A percentile compares a stretch with the other conserved stretches of the same genome.
Evolutionary conservation across 805 yeast species (phyloP).

Genomic region (Myxozyma melibiosi): DNA sequence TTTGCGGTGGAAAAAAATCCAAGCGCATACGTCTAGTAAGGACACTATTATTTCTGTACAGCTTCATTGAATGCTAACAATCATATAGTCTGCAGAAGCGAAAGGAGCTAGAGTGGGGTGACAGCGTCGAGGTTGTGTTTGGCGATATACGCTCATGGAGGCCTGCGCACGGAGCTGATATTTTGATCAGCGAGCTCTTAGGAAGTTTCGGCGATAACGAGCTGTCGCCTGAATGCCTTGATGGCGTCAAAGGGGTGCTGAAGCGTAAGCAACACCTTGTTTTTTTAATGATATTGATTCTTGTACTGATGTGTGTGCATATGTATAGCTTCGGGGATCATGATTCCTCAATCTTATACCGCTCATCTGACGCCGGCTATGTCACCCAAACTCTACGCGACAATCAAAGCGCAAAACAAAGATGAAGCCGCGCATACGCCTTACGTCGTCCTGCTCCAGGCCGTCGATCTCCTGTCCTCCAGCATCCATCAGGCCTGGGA

Average conservation of each 20-base stretch:
- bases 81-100: conserved; percentile 47
- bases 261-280: conserved; percentile 44
- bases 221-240: conserved; percentile 78
- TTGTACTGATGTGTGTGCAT: conserved; percentile 42
- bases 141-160: conserved; percentile 63
- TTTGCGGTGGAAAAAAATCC: conserved; percentile 74
- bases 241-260: conserved; percentile 46
- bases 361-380: conserved; percentile 68
- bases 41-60: background rate
- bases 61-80: background rate
- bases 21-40: conserved; percentile 50
- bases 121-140: conserved; percentile 53
- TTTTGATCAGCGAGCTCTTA: conserved; percentile 76
- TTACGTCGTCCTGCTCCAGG: conserved; percentile 49
- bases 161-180: conserved; percentile 48
- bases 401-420: conserved; percentile 28
- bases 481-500: conserved; percentile 60
- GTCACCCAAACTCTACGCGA: conserved; percentile 53
- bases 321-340: conserved; percentile 47
- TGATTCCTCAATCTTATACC: conserved; percentile 63
- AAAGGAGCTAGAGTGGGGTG: conserved; percentile 57
- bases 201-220: conserved; percentile 96
- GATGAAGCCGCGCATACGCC: conserved; percentile 42
- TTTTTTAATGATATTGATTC: conserved; percentile 48
- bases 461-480: conserved; percentile 51